Base-by-base conservation (phyloP, 257 asterid genomes). In the Capsicum baccatum region DNA sequence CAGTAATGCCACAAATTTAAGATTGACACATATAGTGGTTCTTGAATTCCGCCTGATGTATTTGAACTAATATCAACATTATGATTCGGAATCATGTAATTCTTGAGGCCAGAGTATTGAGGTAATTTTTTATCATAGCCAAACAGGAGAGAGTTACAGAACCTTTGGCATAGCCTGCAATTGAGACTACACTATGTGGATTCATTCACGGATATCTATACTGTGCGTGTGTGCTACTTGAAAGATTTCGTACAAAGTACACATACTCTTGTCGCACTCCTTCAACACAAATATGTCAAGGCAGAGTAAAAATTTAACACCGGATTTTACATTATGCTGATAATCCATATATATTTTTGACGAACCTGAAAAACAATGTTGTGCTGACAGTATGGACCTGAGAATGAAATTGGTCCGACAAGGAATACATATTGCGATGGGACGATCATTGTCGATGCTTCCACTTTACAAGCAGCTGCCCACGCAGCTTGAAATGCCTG, bases 401-500 rank as follows among this genome's bases (percentile, higher is more conserved):
- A 92, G 86, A 96, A 94, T 6, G 99, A 93, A 79, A 94, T 92
- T 67, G 99, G 99, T 4, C 97, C 97, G 7, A 96, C 98, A 7
- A 93, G 95, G 86, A 96, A 96, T 16, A 79, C 83, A 44, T 89
- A 88, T 6, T 89, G 83, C 78, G 97, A 83, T 19, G 99, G 99
- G 33, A 94, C 93, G 48, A 90, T 80, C 8, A 94, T 50, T 21
- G 85, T 89, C 0, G 99, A 93, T 26, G 96, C 97, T 85, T 94
- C 91, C 42, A 90, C 87, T 68, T 96, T 92, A 60, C 99, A 96
- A 73, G 99, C 99, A 33, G 89, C 87, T 16, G 93, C 95, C 99
- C 99, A 96, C 52, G 98, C 97, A 85, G 92, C 94, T 88, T 92
- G 84, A 84, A 96, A 96, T 85, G 99, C 99, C 99, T 96, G 92